Evolutionary conservation across 148 eudicot genomes (phyloP), one percentile per base, ranked within the genome.

Genomic region (Rhododendron simsii): DNA sequence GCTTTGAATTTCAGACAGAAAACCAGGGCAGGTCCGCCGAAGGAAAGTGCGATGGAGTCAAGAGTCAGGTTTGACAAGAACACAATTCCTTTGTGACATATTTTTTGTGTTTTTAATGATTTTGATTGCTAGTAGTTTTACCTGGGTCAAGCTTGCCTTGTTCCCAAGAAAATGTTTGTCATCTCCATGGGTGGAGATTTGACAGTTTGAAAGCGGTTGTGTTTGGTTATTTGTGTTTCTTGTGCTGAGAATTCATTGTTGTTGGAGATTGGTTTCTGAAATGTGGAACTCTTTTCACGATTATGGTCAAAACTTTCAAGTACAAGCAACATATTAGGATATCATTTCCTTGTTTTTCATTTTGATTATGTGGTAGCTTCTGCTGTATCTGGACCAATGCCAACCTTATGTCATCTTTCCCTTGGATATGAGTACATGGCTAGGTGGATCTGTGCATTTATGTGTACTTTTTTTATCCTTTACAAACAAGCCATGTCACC

Each of bases 1-100:
- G 84, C 73, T 65, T 23, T 86, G 86, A 86, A 75, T 57, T 87
- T 77, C 90, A 91, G 93, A 81, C 84, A 87, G 81, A 35, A 86
- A 65, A 85, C 57, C 85, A 63, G 85, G 48, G 78, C 83, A 63
- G 81, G 82, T 18, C 53, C 82, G 59, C 48, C 84, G 74, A 81
- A 84, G 85, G 85, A 89, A 84, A 86, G 86, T 88, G 65, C 84
- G 81, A 37, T 91, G 93, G 93, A 87, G 84, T 55, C 86, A 87
- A 11, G 88, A 88, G 48, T 55, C 90, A 90, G 93, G 93, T 91
- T 73, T 44, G 88, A 84, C 81, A 57, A 71, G 41, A 65, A 37
- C 65, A 20, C 51, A 28, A 47, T 35, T 65, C 50, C 28, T 57
- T 18, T 79, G 26, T 7, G 74, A 0, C 6, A 33, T 10, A 65